Base-by-base conservation (phyloP, 108 stramenopile genomes). In the Schizochytrium sp. region DNA sequence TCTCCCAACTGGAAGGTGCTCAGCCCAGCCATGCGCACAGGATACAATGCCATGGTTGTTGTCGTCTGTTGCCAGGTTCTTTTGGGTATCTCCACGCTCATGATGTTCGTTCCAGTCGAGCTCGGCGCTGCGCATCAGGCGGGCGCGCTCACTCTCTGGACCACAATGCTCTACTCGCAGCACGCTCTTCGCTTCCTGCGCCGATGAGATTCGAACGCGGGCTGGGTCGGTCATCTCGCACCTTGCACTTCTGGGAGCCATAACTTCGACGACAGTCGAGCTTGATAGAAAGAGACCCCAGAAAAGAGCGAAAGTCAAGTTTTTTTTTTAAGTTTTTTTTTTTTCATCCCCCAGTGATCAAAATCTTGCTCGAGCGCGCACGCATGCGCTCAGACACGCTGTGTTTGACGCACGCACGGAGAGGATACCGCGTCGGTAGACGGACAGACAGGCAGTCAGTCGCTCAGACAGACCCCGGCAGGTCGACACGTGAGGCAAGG, bases 71-170 rank as follows among this genome's bases (percentile, higher is more conserved):
- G 90, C 47, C 98, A 99, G 95, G 97, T 96, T 60, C 89, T 93
- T 4, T 90, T 99, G n/a, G 99, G 99, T 23, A 95, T 99, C 72
- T 93, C 95, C 4, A 99, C 99, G 53, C 92, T 99, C 60, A 92
- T 99, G 90, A 92, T 94, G 83, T 98, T 98, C 90, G 98, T 98
- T 25, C 99, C 99, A 2, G 89, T 98, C 14, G 88, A 91, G 28
- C 92, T 99, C 21, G 99, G 98, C 18, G 97, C 98, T 8, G 94
- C 95, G 44, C 99, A 99, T 93, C 99, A 99, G 89, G 90, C 96
- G 21, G 99, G 99, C 57, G 96, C 97, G 72, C 90, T 99, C 51
- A 83, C 76, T 6, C 28, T 83, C 23, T 83, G 76, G 76, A 83
- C 76, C 51, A 53, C 76, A 6, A 83, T 83, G 76, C 76, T 83